Base-by-base conservation (phyloP, 192 early-diverging fungal species). In the Cladochytrium replicatum region DNA sequence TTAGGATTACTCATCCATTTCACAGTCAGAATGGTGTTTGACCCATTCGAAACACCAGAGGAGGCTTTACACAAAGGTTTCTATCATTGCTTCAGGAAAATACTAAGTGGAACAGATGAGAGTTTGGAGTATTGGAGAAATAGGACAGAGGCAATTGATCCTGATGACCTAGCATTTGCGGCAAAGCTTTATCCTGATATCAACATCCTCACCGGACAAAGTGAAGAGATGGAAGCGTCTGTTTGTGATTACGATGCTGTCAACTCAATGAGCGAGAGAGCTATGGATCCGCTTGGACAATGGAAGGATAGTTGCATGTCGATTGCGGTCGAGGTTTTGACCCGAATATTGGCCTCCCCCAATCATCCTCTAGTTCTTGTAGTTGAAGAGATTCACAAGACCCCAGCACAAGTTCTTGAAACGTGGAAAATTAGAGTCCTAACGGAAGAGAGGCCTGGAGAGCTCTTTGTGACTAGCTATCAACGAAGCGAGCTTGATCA, bases 131-230 rank as follows among this genome's bases (percentile, higher is more conserved):
- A 42, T 15, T 59, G 57, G 57, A 41, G 46, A 25, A 46, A 52
- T 45, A 5, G 15, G 41, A 50, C 15, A 8, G 41, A 29, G 6
- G 29, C 45, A 7, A 27, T 61, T 5, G 46, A 43, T 32, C 17
- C 46, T 21, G 54, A 48, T 7, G 27, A 48, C 21, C 31, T 57
- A 11, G 11, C 46, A 5, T 48, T 61, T 19, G 52, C 50, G 23
- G 47, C 46, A 15, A 53, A 61, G 26, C 43, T 61, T 6, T 15
- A 55, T 6, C 59, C 59, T 1, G 54, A 61, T 25, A 25, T 61
- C 7, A 50, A 47, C 13, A 29, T 61, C 22, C 42, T 61, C 7
- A 43, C 52, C 5, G 59, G 59, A 26, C 22, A 5, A 41, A 51
- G 48, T 17, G 8, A 29, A 7, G 21, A 15, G 17, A 17, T 17